Percentiles rank a stretch among this genome's conserved stretches.
Evolutionary conservation across 1,284 basidiomycete species (phyloP).

Genomic region (Ganoderma boninense): DNA sequence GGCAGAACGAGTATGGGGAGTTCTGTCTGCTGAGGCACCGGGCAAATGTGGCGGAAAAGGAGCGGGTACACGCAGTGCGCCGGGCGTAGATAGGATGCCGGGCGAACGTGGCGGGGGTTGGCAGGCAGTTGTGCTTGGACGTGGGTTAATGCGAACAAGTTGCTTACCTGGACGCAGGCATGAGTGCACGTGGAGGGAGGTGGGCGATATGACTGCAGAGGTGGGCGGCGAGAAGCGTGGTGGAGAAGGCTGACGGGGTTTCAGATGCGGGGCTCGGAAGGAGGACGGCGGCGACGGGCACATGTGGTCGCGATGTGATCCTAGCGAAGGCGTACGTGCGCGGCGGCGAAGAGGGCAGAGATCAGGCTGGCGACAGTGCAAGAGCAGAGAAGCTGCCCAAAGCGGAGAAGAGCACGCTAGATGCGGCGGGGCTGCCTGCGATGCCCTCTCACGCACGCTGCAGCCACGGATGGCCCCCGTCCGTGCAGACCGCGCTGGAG

Average conservation of each 20-base stretch:
- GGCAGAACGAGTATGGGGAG: slow-evolving; percentile 71
- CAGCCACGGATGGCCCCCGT: neutral
- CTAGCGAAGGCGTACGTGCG: neutral
- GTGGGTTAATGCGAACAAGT: neutral
- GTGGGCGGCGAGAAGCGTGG: slow-evolving; percentile 4
- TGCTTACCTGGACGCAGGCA: neutral
- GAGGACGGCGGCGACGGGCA: slow-evolving; percentile 12
- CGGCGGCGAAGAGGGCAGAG: slow-evolving; percentile 3
- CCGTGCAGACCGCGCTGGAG: slow-evolving; percentile 7
- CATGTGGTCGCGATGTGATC: slow-evolving; percentile 20
- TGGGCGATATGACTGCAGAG: neutral
- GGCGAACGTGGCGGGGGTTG: slow-evolving; percentile 1
- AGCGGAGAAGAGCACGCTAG: slow-evolving; percentile 5
- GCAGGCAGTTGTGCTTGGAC: neutral
- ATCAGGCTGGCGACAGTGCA: neutral
- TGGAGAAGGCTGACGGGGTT: slow-evolving; percentile 1
- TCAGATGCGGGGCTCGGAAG: slow-evolving; percentile 3
- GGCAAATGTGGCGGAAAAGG: slow-evolving; percentile 50
- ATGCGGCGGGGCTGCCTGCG: neutral
- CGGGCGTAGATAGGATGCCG: slow-evolving; percentile 25
- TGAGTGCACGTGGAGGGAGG: neutral
- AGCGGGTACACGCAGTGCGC: slow-evolving; percentile 40
- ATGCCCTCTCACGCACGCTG: slow-evolving; percentile 5
- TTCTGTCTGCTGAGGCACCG: slow-evolving; percentile 74
- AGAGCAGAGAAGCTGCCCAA: slow-evolving; percentile 2